These are phyloP conservation scores for Podospora pseudocomata DNA, from an alignment of 495 filamentous ascomycete genomes.

Conservation along the genomic window DNA sequence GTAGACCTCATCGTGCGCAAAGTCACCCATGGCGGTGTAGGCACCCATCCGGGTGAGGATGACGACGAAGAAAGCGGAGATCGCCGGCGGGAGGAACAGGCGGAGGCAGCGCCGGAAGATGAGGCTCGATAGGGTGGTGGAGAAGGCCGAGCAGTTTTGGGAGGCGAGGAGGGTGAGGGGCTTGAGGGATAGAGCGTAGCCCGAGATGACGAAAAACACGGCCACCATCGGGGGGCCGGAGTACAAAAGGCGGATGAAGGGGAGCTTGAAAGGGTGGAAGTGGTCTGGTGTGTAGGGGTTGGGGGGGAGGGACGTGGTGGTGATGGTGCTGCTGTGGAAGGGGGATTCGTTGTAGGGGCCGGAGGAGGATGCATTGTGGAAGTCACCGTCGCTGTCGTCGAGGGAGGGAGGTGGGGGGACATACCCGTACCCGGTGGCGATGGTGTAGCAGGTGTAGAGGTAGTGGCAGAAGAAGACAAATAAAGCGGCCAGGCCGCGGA, in stretches of 20 bases:
- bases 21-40: constrained; percentile 43
- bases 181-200: constrained; percentile 64
- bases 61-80: constrained; percentile 57
- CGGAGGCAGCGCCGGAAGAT: constrained; percentile 65
- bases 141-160: constrained; percentile 36
- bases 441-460: constrained; percentile 42
- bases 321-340: constrained; percentile 15
- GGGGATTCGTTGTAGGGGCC: background rate
- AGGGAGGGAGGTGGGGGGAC: background rate
- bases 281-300: constrained; percentile 23
- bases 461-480: constrained; percentile 57
- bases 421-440: constrained; percentile 40
- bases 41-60: constrained; percentile 53
- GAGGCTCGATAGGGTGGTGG: constrained; percentile 52
- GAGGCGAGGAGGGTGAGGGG: constrained; percentile 57
- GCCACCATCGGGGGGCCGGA: constrained; percentile 68
- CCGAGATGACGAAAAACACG: constrained; percentile 74
- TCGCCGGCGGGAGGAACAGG: constrained; percentile 60
- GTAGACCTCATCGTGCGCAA: constrained; percentile 35
- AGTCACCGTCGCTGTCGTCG: background rate
- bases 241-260: constrained; percentile 62
- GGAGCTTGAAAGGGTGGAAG: constrained; percentile 55
- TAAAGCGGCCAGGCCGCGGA: constrained; percentile 57
- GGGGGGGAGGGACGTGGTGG: constrained; percentile 20
- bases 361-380: background rate